phyloP scores from a whole-genome alignment of 306 rosid species.

The Cucumis hystrix region DNA sequence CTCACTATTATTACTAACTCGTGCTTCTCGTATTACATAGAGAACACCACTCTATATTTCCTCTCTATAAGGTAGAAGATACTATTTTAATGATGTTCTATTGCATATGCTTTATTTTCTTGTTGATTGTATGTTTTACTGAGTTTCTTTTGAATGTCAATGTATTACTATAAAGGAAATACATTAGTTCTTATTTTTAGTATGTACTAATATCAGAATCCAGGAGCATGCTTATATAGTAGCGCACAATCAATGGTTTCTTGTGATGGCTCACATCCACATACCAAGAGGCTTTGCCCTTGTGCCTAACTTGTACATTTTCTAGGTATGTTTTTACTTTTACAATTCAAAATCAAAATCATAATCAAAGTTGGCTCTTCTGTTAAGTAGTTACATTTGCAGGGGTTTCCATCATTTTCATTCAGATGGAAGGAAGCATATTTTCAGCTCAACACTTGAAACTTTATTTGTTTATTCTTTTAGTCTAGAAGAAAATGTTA shows the following conservation, averaged over 20 bases:
- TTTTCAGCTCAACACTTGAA: background rate
- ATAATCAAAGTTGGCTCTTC: background rate
- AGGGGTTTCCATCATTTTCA: background rate
- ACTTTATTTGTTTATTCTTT: background rate
- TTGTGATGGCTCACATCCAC: constrained; percentile 76
- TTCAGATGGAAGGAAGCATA: background rate
- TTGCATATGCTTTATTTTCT: too few relatives aligned
- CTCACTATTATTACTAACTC: too few relatives aligned
- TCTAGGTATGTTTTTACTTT: constrained; percentile 22
- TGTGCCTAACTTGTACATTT: constrained; percentile 46
- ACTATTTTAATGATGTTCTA: too few relatives aligned
- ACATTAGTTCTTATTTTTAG: background rate
- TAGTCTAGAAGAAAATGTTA: background rate
- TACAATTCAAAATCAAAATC: background rate
- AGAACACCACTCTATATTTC: too few relatives aligned
- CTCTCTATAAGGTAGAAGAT: too few relatives aligned
- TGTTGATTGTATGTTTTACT: background rate
- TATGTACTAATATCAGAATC: constrained; percentile 32
- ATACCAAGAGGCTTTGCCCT: constrained; percentile 85
- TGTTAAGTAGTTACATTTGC: background rate
- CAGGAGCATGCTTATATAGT: constrained; percentile 79
- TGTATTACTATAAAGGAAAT: background rate
- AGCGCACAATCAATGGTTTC: constrained; percentile 50
- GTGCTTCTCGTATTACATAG: too few relatives aligned
- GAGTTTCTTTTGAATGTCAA: background rate